phyloP scores from a whole-genome alignment of 805 yeast genomes.

The Saccharomycopsis guyanensis region DNA sequence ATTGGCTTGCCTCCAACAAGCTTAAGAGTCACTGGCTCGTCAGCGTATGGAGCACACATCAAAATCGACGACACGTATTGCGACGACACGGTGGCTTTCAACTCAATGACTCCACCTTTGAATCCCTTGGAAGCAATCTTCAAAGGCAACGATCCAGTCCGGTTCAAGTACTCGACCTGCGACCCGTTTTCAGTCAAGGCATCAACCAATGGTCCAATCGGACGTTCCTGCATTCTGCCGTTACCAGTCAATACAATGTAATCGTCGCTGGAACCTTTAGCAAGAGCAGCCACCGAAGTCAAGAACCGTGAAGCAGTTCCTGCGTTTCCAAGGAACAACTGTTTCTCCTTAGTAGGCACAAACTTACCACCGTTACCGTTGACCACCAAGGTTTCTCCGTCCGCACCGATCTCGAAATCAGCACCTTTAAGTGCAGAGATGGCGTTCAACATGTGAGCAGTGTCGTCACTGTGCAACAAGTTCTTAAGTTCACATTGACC shows the following conservation, averaged over 20 bases:
- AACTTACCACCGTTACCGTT: constrained; percentile 78
- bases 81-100: constrained; percentile 94
- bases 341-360: constrained; percentile 52
- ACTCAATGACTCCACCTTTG: constrained; percentile 85
- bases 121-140: constrained; percentile 61
- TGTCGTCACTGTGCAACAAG: constrained; percentile 91
- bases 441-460: constrained; percentile 89
- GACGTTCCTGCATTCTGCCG: constrained; percentile 95
- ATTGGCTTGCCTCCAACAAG: constrained; percentile 96
- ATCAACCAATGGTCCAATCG: constrained; percentile 92
- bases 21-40: constrained; percentile 76
- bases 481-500: constrained; percentile 82
- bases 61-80: constrained; percentile 94
- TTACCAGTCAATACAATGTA: constrained; percentile 79
- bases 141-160: constrained; percentile 80
- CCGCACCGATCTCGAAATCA: constrained; percentile 32
- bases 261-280: constrained; percentile 38
- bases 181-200: constrained; percentile 81
- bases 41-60: constrained; percentile 97
- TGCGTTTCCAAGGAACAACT: constrained; percentile 88
- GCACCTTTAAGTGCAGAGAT: constrained; percentile 77
- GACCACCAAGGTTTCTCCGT: constrained; percentile 82
- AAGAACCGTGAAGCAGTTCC: constrained; percentile 96
- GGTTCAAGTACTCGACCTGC: constrained; percentile 59
- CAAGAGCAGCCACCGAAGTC: constrained; percentile 87